Evolutionary conservation across 2,329 filamentous ascomycete genomes (phyloP), one percentile per base, ranked within the genome.

Genomic region (Stagonosporopsis tanaceti): DNA sequence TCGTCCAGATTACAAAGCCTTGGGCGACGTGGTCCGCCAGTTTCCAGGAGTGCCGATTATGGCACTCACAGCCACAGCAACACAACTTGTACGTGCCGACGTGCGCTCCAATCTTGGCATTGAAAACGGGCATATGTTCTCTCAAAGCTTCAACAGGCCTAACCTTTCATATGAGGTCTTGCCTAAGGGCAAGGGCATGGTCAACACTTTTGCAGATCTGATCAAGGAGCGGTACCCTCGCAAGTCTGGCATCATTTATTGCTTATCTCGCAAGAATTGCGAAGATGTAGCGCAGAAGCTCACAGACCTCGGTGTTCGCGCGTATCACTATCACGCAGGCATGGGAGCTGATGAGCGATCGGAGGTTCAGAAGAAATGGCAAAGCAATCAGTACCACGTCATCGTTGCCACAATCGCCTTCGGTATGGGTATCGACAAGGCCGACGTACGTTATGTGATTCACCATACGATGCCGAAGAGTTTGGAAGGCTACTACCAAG

Each of bases 371-470:
- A 85, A 85, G 59, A 77, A 87, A 28, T 99, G 95, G 95, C 95
- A 99, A 75, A 80, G 79, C 40, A 92, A 93, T 6, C 79, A 82
- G 48, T 85, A 89, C 68, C 90, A 97, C 65, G 91, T 99, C 32
- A 96, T 99, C 40, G 95, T 99, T 47, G 96, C 95, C 20, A 99
- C 95, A 0, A 98, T 99, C 75, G 95, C 95, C 24, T 99, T 99
- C 73, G 95, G 95, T 6, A 99, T 99, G 95, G 95, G 95, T n/a
- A 99, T 99, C 64, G 95, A 99, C 80, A 99, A 99, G 76, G 87
- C 93, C 0, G 90, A 99, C 73, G 95, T 99, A 45, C 90, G 95
- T 27, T 99, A 96, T 73, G 95, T 99, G 32, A 92, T 99, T 38
- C 96, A 99, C 72, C 89, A 96, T 69, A 91, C 88, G 40, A 83